Evolutionary conservation across 805 yeast species (phyloP), one percentile per base, ranked within the genome.

Genomic region (Candida pseudofarinosa): DNA sequence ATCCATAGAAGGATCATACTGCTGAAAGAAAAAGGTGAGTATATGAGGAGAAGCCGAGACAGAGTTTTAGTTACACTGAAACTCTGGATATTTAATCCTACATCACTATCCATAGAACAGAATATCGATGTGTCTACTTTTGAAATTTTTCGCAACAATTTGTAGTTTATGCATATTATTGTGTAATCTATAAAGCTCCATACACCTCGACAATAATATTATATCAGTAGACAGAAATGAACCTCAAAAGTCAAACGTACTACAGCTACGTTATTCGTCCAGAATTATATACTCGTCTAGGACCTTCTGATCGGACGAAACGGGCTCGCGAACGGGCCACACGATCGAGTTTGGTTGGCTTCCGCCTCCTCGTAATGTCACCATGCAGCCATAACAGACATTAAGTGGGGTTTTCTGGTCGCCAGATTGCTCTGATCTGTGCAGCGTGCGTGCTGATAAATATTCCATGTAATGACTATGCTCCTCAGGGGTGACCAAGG

Each of bases 351-450:
- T 40, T 23, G 19, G 46, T 23, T 23, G 28, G 44, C 7, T 41
- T 10, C 28, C 28, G 28, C 28, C 28, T 23, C 48, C 79, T 4
- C 79, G 77, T 41, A 85, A 54, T 8, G 81, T 77, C 1, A 83
- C 83, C 30, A 80, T 71, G 56, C 96, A 87, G 2, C 93, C 95
- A 53, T 85, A 87, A 56, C 96, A 87, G 6, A 84, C 52, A n/a
- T 65, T 56, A n/a, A 57, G 46, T 20, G 40, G 62, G 7, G 7
- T n/a, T 32, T 14, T 15, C 17, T 32, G 34, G 7, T n/a, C 17
- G 15, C 13, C 14, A 5, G 7, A 6, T 6, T 5, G 15, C 7
- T 7, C 14, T 45, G 37, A 45, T 14, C 45, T 45, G 7, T 40
- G 42, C 1, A 39, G 33, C 42, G 35, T 38, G 49, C 45, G 35